Evolutionary conservation across 1,284 basidiomycete species (phyloP).

Genomic region (Fistulina hepatica): DNA sequence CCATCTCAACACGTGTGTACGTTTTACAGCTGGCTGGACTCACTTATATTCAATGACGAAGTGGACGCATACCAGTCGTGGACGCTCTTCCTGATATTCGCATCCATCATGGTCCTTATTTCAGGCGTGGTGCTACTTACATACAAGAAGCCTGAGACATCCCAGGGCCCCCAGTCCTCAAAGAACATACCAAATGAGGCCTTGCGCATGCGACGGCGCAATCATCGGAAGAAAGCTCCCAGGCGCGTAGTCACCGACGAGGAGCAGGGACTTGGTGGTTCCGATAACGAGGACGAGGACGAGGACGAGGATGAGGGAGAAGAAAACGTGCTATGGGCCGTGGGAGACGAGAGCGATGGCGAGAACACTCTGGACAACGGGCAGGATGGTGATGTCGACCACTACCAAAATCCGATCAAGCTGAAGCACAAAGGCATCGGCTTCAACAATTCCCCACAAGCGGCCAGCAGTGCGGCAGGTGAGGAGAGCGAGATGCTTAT

Average conservation of each 20-base stretch:
- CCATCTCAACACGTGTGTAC: slow-evolving; percentile 1
- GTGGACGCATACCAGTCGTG: slow-evolving; percentile 74
- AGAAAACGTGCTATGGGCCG: slow-evolving; percentile 45
- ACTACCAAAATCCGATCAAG: slow-evolving; percentile 14
- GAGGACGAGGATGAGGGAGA: slow-evolving; percentile 26
- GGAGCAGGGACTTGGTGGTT: slow-evolving; percentile 15
- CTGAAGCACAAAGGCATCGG: slow-evolving; percentile 5
- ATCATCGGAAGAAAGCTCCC: not conserved
- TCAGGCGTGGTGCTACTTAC: slow-evolving; percentile 79
- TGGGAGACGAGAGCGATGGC: slow-evolving; percentile 56
- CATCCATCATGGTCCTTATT: slow-evolving; percentile 76
- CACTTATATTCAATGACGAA: slow-evolving; percentile 73
- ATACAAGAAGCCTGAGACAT: slow-evolving; percentile 67
- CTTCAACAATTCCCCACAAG: not conserved
- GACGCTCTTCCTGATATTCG: slow-evolving; percentile 78
- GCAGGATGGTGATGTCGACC: slow-evolving; percentile 13
- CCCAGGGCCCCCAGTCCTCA: no score
- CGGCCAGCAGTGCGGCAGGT: not conserved
- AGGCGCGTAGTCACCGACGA: slow-evolving; percentile 19
- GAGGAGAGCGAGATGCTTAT: not conserved
- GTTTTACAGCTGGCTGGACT: slow-evolving; percentile 47
- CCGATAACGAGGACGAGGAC: slow-evolving; percentile 13
- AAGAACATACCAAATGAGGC: slow-evolving; percentile 1
- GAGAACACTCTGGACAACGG: slow-evolving; percentile 31
- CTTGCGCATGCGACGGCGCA: not conserved